Percentiles rank a stretch among this genome's conserved stretches.
phyloP scores from a whole-genome alignment of 495 filamentous ascomycete species.

The Tuber borchii region DNA sequence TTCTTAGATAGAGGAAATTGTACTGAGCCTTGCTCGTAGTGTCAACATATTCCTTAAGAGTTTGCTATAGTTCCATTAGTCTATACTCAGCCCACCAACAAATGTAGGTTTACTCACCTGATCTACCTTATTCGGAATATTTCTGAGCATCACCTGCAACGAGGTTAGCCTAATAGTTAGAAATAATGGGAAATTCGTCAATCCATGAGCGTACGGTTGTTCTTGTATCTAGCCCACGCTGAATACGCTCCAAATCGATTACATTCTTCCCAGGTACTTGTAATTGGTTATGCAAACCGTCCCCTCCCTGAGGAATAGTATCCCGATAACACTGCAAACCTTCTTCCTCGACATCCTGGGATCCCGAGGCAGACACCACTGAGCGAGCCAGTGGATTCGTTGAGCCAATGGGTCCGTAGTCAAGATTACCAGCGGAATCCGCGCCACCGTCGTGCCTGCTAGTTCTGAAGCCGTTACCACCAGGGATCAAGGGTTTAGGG shows the following conservation, averaged over 20 bases:
- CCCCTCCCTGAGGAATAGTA: background rate
- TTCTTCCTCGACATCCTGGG: background rate
- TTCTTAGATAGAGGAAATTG: constrained; percentile 92
- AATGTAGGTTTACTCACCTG: constrained; percentile 48
- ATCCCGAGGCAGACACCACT: background rate
- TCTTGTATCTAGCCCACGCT: constrained; percentile 39
- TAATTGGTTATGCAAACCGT: constrained; percentile 7
- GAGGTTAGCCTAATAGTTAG: constrained; percentile 18
- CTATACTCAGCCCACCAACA: background rate
- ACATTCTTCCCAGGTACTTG: constrained; percentile 40
- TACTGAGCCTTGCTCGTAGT: constrained; percentile 71
- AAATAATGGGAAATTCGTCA: background rate
- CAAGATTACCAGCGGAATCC: background rate
- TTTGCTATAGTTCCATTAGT: constrained; percentile 42
- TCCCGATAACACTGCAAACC: background rate
- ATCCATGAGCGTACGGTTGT: constrained; percentile 29
- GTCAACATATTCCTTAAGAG: constrained; percentile 73
- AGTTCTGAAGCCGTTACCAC: background rate
- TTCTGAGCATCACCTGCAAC: constrained; percentile 82
- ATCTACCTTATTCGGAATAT: constrained; percentile 87
- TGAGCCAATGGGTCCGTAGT: background rate
- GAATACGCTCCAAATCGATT: constrained; percentile 40
- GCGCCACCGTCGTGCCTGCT: background rate
- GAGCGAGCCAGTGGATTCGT: background rate
- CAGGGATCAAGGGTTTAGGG: background rate